Evolutionary conservation across 495 filamentous ascomycete genomes (phyloP), one percentile per base, ranked within the genome.

Genomic region (Podospora australis): DNA sequence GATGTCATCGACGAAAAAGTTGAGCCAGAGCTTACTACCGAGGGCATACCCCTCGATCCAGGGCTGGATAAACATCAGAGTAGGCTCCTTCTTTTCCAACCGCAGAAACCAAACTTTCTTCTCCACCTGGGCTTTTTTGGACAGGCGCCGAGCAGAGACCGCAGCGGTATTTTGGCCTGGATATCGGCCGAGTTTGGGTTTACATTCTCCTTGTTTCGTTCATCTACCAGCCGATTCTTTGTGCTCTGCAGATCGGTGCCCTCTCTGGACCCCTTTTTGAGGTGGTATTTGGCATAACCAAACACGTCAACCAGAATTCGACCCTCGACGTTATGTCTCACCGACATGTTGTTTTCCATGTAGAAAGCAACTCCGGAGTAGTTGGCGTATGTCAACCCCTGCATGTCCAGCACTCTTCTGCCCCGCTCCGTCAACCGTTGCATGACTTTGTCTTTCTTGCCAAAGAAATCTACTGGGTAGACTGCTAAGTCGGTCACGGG

Each of bases 21-120:
- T 88, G 1, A 95, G 78, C 90, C 90, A 96, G 2, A 88, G 69
- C 70, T 95, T 95, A n/a, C n/a, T n/a, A n/a, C n/a, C n/a, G n/a
- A 70, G 53, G n/a, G 62, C 53, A 46, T 65, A 72, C 0, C 68
- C 69, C n/a, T 63, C 46, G n/a, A 70, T 50, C 19, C 67, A 35
- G 21, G 63, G 67, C 2, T 57, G 49, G 39, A 70, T 60, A 39
- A 57, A 66, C 52, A 67, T 58, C n/a, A 69, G 55, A 25, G 47
- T 46, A n/a, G 51, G 48, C 19, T 51, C 51, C 34, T 66, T 39
- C 1, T 56, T 44, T 39, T 60, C 52, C 9, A 44, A 38, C 1
- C 25, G 54, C n/a, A 62, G 34, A 51, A 63, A 45, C 3, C 44
- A 36, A 41, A 45, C 16, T 40, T 56, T 65, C 41, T 65, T 67